Percentiles rank a stretch among this genome's conserved stretches.
Evolutionary conservation across 176 grass and related monocot genomes (phyloP).

Genomic region (Triticum monococcum): DNA sequence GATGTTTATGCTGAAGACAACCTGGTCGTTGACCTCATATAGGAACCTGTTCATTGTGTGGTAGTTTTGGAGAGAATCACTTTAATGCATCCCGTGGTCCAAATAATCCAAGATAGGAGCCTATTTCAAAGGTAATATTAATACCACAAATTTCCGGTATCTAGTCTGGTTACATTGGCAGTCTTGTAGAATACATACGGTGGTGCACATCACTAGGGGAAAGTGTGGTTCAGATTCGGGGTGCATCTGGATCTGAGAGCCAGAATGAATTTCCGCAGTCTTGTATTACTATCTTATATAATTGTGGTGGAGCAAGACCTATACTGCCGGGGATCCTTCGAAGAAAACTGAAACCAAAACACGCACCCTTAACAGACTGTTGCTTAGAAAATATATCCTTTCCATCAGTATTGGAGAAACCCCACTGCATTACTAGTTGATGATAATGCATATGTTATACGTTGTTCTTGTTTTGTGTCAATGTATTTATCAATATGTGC

Average conservation of each 20-base stretch:
- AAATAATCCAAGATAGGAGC: neutral
- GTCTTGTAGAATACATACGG: no score
- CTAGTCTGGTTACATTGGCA: neutral
- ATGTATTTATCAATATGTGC: neutral
- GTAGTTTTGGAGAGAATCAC: neutral
- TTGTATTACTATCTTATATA: neutral
- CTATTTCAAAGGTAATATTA: neutral
- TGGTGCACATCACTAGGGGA: no score
- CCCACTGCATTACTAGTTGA: neutral
- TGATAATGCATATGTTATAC: neutral
- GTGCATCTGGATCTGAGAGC: no score
- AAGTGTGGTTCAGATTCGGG: no score
- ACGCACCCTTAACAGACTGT: neutral
- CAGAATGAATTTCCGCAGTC: neutral
- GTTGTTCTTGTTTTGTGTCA: neutral
- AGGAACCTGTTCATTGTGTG: no score
- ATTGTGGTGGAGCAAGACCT: neutral
- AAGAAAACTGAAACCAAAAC: neutral
- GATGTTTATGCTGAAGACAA: neutral
- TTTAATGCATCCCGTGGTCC: neutral
- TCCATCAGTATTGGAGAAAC: neutral
- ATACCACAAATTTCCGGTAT: neutral
- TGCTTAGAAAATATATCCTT: constrained; percentile 19
- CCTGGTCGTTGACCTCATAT: neutral
- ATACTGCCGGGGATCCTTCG: neutral